Evolutionary conservation across 129 eudicot species (phyloP).

Genomic region (Sambucus nigra): DNA sequence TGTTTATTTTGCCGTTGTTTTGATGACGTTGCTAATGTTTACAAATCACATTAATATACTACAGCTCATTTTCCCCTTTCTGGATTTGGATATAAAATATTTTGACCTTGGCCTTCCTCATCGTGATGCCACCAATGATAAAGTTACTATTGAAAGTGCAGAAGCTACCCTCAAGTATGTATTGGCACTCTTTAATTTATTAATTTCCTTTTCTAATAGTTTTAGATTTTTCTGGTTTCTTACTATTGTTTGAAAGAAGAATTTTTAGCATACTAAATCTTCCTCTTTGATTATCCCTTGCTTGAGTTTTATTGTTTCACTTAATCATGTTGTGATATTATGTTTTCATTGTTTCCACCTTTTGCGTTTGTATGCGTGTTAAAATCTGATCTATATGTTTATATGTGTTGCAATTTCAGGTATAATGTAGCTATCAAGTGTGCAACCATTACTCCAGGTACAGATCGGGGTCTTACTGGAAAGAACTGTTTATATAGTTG

Average conservation of each 20-base stretch:
- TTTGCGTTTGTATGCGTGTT: not conserved
- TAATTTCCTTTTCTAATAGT: not conserved
- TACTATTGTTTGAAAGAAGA: not conserved
- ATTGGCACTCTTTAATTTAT: not conserved
- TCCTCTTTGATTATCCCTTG: not conserved
- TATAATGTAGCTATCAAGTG: slow-evolving; percentile 97
- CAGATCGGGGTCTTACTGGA: not conserved
- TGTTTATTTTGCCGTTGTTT: not conserved
- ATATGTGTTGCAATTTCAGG: slow-evolving; percentile 29
- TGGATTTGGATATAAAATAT: slow-evolving; percentile 83
- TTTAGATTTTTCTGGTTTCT: slow-evolving; percentile 2
- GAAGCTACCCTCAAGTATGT: slow-evolving; percentile 90
- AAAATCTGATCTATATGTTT: slow-evolving; percentile 5
- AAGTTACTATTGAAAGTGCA: slow-evolving; percentile 84
- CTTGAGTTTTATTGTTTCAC: not conserved
- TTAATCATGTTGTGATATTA: not conserved
- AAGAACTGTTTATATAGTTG: slow-evolving; percentile 8
- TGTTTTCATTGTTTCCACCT: not conserved
- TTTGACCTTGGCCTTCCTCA: slow-evolving; percentile 87
- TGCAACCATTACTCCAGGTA: slow-evolving; percentile 98
- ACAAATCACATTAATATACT: not conserved
- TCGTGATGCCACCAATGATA: slow-evolving; percentile 90
- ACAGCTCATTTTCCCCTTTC: slow-evolving; percentile 75
- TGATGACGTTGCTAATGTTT: not conserved
- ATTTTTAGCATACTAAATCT: not conserved